Base-by-base conservation (phyloP, 176 grass and related monocot species). In the Saccharum spontaneum region DNA sequence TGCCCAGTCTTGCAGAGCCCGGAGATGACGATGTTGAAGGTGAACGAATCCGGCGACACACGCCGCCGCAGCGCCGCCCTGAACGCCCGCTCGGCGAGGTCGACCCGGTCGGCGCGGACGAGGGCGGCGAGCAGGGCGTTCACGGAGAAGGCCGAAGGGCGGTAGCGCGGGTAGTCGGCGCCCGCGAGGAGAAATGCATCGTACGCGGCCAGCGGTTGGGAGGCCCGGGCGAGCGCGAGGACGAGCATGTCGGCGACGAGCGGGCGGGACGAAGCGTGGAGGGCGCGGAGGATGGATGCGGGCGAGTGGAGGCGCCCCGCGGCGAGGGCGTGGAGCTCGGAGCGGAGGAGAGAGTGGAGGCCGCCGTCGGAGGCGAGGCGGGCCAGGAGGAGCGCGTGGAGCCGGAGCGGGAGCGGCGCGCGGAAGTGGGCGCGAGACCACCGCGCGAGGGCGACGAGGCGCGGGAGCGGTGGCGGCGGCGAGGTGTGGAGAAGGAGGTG, bases 21-120 rank as follows among this genome's bases (percentile, higher is more conserved):
- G 28, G 92, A 90, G 79, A 98, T 89, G 83, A 95, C 64, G 60
- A 60, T 92, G 92, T 98, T 98, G 68, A 98, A 94, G 5, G 96
- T 95, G 75, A 83, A 83, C 24, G 75, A 22, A 65, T 98, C 91
- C 7, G 93, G 93, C 4, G 86, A 62, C 31, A 89, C 38, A 71
- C 88, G 90, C 77, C 93, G 85, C 79, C 86, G 91, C 46, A 94
- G 75, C 81, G 92, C 92, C 61, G 62, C 71, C 67, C 79, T 82
- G 71, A 88, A 95, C 7, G 88, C 83, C 44, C 55, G 77, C 85
- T 94, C 91, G 24, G 87, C 93, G 46, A 83, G 82, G 71, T 86
- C 77, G 41, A 60, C 65, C 77, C 83, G 89, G 9, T 74, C 80
- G 10, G 90, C 85, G 34, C 72, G 81, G 65, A 94, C 66, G 16